Base-by-base conservation (phyloP, 2,329 filamentous ascomycete species). In the Aspergillus terreus region DNA sequence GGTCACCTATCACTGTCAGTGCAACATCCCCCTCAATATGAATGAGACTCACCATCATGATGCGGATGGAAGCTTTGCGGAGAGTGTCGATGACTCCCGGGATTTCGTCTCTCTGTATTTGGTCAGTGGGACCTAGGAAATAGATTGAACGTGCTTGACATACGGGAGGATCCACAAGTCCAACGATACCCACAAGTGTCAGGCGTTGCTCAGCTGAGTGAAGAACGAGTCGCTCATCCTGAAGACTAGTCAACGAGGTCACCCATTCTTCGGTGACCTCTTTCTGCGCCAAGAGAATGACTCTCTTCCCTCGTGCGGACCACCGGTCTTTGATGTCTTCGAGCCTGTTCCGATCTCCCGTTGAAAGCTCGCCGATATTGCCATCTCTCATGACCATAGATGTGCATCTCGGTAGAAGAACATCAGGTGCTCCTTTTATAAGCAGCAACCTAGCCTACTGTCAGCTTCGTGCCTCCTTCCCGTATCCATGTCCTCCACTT, bases 401-500 rank as follows among this genome's bases (percentile, higher is more conserved):
- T 1, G 77, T 77, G 62, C 87, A 88, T 47, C 85, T 76, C 1
- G 76, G 73, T 1, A 92, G 79, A 0, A 92, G 75, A 30, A 91
- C 82, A 62, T 92, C 88, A 0, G 88, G 87, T 0, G 87, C 88
- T 1, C 88, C 88, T 66, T 92, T 91, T 64, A 91, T 87, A n/a
- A 85, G 87, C 41, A 91, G 71, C 0, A 87, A 46, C 38, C 35
- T 38, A 38, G 23, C 4, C 15, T 2, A 38, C 6, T 38, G n/a
- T n/a, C 35, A 17, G 35, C 15, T 3, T 10, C 27, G 3, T 11
- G 9, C 27, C 9, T 23, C 2, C 27, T 30, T 10, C 27, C 27
- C 9, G 7, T 4, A n/a, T 14, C 14, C 35, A 5, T 38, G 14
- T n/a, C n/a, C 15, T 38, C 3, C 9, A 15, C 35, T 38, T 38